Percentiles rank a stretch among this genome's conserved stretches.
phyloP scores from a whole-genome alignment of 345 rosid genomes.

The Eucalyptus pauciflora region DNA sequence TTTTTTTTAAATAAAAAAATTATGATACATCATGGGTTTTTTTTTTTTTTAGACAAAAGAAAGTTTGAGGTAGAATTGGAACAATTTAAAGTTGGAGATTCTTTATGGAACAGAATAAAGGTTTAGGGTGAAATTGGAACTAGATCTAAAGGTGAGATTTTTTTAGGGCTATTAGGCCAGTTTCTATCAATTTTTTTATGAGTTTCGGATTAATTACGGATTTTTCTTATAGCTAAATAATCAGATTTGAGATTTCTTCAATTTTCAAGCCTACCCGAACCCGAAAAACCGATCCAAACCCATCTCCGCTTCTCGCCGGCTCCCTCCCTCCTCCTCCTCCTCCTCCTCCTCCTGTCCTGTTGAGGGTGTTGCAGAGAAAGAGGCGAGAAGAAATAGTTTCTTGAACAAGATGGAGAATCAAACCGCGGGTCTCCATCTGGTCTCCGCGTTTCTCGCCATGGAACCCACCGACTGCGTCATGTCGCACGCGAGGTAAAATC shows the following conservation, averaged over 20 bases:
- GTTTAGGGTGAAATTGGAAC: too few relatives aligned
- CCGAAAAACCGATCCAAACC: not conserved
- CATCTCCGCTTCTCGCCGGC: not conserved
- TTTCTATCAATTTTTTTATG: not conserved
- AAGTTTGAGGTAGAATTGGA: not conserved
- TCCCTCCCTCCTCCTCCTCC: not conserved
- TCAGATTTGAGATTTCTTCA: not conserved
- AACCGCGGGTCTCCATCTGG: conserved; percentile 22
- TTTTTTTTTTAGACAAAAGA: too few relatives aligned
- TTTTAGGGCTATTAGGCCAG: not conserved
- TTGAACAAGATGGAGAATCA: not conserved
- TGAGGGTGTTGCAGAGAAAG: not conserved
- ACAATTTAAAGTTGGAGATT: not conserved
- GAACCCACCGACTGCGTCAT: conserved; percentile 43
- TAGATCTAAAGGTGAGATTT: not conserved
- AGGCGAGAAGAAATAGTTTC: not conserved
- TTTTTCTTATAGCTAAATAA: not conserved
- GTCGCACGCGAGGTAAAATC: conserved; percentile 42
- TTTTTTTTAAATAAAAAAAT: too few relatives aligned
- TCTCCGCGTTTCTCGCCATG: conserved; percentile 72
- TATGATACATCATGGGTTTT: not conserved
- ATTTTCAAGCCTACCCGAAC: not conserved
- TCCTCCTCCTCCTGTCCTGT: not conserved
- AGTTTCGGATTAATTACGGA: not conserved
- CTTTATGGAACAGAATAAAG: too few relatives aligned